phyloP scores from a whole-genome alignment of 2,329 filamentous ascomycete genomes.

The Aspergillaceae sp. region DNA sequence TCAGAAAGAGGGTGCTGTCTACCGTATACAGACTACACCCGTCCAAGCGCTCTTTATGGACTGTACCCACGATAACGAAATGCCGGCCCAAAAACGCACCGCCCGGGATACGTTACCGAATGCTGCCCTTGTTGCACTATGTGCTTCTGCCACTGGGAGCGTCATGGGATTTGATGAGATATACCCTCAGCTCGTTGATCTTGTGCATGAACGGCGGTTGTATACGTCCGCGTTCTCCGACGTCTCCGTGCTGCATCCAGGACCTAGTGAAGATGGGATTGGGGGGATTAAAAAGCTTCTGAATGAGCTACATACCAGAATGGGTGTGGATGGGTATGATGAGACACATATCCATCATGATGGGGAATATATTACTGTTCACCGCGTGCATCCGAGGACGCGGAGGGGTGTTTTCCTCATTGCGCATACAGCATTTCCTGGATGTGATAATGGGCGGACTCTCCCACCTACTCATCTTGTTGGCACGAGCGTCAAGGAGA shows the following conservation, averaged over 20 bases:
- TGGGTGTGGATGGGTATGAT: constrained; percentile 90
- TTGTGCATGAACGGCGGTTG: constrained; percentile 77
- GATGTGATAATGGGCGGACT: constrained; percentile 75
- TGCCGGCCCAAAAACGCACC: constrained; percentile 88
- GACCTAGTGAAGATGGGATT: constrained; percentile 70
- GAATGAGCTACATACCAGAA: constrained; percentile 88
- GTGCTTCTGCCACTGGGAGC: constrained; percentile 84
- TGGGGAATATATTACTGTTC: constrained; percentile 90
- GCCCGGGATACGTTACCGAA: constrained; percentile 90
- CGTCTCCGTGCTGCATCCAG: constrained; percentile 43
- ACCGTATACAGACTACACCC: constrained; percentile 74
- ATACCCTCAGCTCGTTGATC: constrained; percentile 84
- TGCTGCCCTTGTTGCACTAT: constrained; percentile 91
- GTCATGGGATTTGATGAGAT: constrained; percentile 98
- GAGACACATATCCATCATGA: constrained; percentile 97
- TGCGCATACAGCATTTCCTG: constrained; percentile 90
- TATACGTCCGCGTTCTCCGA: constrained; percentile 73
- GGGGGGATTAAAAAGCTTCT: constrained; percentile 84
- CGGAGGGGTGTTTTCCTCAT: constrained; percentile 92
- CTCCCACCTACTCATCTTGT: constrained; percentile 71
- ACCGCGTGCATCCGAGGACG: constrained; percentile 84
- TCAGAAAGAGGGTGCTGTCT: constrained; percentile 53
- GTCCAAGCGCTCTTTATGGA: constrained; percentile 97
- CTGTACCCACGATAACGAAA: constrained; percentile 97
- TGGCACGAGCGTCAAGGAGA: constrained; percentile 73